Conservation (phyloP, 495 filamentous ascomycete species). For the Emericellopsis terricola region DNA sequence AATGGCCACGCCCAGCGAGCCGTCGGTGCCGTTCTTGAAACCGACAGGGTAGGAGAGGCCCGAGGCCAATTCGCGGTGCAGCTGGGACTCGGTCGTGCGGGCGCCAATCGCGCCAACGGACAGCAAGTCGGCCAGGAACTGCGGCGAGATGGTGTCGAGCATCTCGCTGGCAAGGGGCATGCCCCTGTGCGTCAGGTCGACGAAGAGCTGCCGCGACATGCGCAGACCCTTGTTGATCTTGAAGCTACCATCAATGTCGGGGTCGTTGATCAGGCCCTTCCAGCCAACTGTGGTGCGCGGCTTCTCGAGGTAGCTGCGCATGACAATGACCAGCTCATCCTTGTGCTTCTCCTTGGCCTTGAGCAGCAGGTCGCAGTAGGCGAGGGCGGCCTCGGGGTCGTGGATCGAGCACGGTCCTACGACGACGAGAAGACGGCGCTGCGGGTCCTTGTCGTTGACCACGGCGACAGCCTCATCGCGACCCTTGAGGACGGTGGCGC, state of each 20-base stretch:
- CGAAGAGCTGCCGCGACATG: conserved; percentile 75
- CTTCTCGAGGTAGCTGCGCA: conserved; percentile 98
- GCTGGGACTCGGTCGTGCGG: conserved; percentile 85
- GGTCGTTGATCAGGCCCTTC: conserved; percentile 99
- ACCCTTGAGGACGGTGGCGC: conserved; percentile 58
- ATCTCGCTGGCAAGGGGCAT: conserved; percentile 99
- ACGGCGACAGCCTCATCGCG: conserved; percentile 70
- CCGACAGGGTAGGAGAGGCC: conserved; percentile 93
- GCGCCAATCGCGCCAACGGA: conserved; percentile 89
- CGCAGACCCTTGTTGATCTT: conserved; percentile 96
- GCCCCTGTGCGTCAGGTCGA: conserved; percentile 81
- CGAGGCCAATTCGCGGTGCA: conserved; percentile 88
- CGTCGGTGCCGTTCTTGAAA: conserved; percentile 99
- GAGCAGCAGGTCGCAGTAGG: conserved; percentile 78
- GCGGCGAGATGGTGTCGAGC: conserved; percentile 95
- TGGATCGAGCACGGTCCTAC: conserved; percentile 96
- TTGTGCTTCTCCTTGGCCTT: conserved; percentile 77
- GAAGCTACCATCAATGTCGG: conserved; percentile 96
- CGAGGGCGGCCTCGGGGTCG: conserved; percentile 77
- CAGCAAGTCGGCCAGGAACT: conserved; percentile 90
- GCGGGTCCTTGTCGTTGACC: conserved; percentile 60
- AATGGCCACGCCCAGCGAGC: conserved; percentile 72
- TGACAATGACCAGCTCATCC: conserved; percentile 81
- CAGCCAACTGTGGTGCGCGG: conserved; percentile 96
- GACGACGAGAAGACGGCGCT: conserved; percentile 70